Base-by-base conservation (phyloP, 1,284 basidiomycete genomes). In the Papiliotrema laurentii region DNA sequence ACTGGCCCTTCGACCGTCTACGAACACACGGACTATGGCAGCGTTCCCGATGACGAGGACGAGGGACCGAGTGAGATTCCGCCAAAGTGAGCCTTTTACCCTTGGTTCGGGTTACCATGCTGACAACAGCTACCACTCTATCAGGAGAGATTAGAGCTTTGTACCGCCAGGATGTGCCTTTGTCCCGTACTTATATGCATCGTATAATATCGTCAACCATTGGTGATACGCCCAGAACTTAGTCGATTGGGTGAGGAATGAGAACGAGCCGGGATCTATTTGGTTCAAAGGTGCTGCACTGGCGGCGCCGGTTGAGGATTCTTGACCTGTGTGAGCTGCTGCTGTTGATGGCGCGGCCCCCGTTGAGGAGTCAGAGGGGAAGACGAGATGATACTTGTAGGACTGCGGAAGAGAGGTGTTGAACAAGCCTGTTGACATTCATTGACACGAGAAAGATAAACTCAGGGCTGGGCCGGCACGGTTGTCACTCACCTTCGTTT, bases 21-120 rank as follows among this genome's bases (percentile, higher is more conserved):
- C 44, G 64, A 68, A 40, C 66, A 68, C 51, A 62, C 66, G 27
- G 65, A 69, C 55, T 60, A 63, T 55, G 50, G 55, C 10, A 56
- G 54, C 31, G 48, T 59, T 33, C 51, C 49, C 16, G 54, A 60
- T 36, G 53, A 54, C 19, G 50, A 49, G 1, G 54, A 50, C 18
- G 54, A 56, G 19, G 46, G 41, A 10, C 36, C 58, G 19, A 40
- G 54, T 25, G 69, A 71, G 59, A 68, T 71, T 21, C 69, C 69
- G 18, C 69, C 69, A 28, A 62, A 64, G 66, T 71, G 50, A 61
- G 66, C 63, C 14, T 31, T n/a, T 14, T 9, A 28, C 4, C 6
- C 1, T 19, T 16, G 41, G 35, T 19, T 19, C 14, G 37, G 9
- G 6, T n/a, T 14, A 16, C 7, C 39, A 31, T 45, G 45, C 47